These are phyloP conservation scores for Hydnomerulius pinastri DNA, from an alignment of 768 basidiomycete species.

Conservation along the genomic window DNA sequence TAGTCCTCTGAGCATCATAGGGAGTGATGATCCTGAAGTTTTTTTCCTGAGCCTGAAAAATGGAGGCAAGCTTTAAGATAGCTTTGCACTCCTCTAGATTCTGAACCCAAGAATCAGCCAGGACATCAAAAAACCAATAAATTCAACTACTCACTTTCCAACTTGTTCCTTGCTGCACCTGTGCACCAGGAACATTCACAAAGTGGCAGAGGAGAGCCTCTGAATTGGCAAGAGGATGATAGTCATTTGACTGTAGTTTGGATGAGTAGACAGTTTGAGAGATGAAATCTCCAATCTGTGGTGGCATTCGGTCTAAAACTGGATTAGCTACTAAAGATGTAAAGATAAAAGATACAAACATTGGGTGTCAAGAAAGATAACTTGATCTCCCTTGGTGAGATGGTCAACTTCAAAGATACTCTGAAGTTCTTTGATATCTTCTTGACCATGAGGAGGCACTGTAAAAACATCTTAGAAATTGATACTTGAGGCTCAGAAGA, in stretches of 20 bases:
- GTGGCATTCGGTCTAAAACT: conserved; percentile 76
- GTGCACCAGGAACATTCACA: conserved; percentile 54
- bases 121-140: not conserved
- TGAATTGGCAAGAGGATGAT: conserved; percentile 48
- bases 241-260: conserved; percentile 53
- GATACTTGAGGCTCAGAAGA: conserved; percentile 27
- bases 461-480: conserved; percentile 21
- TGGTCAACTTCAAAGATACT: conserved; percentile 81
- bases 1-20: conserved; percentile 70
- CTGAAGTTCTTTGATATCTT: conserved; percentile 60
- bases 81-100: conserved; percentile 59
- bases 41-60: conserved; percentile 51
- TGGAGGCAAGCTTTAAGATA: conserved; percentile 56
- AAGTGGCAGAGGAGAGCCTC: conserved; percentile 58
- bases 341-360: conserved; percentile 46
- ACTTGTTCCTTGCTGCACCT: conserved; percentile 38
- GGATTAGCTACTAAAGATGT: conserved; percentile 5
- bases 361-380: conserved; percentile 69
- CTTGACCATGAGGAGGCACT: conserved; percentile 85
- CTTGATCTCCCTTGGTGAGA: conserved; percentile 39
- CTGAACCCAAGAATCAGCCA: conserved; percentile 35
- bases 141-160: conserved; percentile 34
- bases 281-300: conserved; percentile 74
- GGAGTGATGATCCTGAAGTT: conserved; percentile 75
- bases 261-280: conserved; percentile 65